These are phyloP conservation scores for Eucalyptus tenuipes DNA, from an alignment of 345 rosid genomes.

Conservation along the genomic window DNA sequence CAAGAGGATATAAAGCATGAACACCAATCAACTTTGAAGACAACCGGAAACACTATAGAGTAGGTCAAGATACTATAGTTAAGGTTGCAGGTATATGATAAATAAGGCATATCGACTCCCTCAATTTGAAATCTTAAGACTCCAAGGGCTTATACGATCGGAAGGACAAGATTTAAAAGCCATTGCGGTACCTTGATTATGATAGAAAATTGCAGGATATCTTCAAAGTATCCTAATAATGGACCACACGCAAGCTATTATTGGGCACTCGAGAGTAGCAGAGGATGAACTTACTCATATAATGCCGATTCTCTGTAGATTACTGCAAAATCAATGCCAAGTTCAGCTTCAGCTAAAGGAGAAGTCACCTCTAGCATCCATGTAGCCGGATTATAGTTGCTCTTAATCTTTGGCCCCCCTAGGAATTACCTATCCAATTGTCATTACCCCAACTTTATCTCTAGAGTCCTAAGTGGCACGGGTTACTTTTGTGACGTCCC, in stretches of 20 bases:
- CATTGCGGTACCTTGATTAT: neutral
- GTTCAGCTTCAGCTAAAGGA: conserved; percentile 41
- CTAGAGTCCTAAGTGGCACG: too few relatives aligned
- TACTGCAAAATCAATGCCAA: conserved; percentile 46
- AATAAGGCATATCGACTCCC: neutral
- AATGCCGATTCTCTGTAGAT: conserved; percentile 34
- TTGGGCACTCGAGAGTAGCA: neutral
- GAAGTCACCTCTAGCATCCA: conserved; percentile 76
- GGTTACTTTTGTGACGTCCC: too few relatives aligned
- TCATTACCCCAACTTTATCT: too few relatives aligned
- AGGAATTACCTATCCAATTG: conserved; percentile 19
- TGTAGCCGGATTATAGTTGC: conserved; percentile 65
- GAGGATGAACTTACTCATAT: conserved; percentile 23
- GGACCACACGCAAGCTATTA: neutral
- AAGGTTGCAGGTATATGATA: neutral
- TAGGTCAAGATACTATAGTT: neutral
- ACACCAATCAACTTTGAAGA: too few relatives aligned
- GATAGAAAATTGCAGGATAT: neutral
- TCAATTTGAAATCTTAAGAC: neutral
- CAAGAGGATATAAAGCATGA: too few relatives aligned
- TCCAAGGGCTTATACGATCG: neutral
- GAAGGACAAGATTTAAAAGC: neutral
- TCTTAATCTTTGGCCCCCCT: conserved; percentile 52
- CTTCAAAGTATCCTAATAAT: neutral
- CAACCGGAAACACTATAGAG: neutral